A percentile compares a stretch with the other conserved stretches of the same genome.
These are phyloP conservation scores for Psilocybe mexicana DNA, from an alignment of 1,284 basidiomycete genomes.

Conservation along the genomic window DNA sequence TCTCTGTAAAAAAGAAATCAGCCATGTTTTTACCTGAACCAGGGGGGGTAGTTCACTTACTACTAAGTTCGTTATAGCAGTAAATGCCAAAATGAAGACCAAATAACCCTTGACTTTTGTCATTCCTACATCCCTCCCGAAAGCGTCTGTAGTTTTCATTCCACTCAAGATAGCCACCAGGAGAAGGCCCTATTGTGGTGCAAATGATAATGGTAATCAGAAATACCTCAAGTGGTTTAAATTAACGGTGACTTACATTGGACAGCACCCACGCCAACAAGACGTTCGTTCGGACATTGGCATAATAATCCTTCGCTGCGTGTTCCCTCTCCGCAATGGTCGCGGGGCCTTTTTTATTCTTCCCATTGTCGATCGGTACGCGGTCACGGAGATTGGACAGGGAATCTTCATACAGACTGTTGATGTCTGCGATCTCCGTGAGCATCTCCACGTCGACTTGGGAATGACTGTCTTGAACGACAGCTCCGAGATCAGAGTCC, in stretches of 20 bases:
- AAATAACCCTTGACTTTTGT: conserved; percentile 75
- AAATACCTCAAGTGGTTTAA: neutral
- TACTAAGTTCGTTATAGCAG: conserved; percentile 72
- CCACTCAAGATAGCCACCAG: conserved; percentile 75
- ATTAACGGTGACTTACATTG: conserved; percentile 56
- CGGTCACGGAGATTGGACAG: conserved; percentile 78
- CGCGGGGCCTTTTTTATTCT: conserved; percentile 32
- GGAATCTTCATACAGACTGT: conserved; percentile 88
- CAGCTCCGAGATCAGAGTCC: conserved; percentile 78
- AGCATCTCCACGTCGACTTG: conserved; percentile 90
- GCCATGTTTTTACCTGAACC: neutral
- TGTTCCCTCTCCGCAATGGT: conserved; percentile 67
- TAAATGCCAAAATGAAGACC: conserved; percentile 78
- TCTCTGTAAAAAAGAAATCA: conserved; percentile 32
- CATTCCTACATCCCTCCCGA: conserved; percentile 51
- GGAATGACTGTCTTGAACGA: conserved; percentile 75
- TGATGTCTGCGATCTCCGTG: conserved; percentile 84
- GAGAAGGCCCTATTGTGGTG: conserved; percentile 60
- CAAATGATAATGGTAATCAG: conserved; percentile 4
- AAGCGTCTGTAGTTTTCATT: conserved; percentile 61
- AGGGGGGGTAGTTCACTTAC: conserved; percentile 33
- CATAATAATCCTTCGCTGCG: conserved; percentile 85
- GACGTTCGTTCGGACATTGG: conserved; percentile 90
- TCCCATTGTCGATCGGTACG: conserved; percentile 47
- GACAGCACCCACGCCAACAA: conserved; percentile 84